Evolutionary conservation across 108 stramenopile species (phyloP).

Genomic region (Pseudonitzschia delicatissima): DNA sequence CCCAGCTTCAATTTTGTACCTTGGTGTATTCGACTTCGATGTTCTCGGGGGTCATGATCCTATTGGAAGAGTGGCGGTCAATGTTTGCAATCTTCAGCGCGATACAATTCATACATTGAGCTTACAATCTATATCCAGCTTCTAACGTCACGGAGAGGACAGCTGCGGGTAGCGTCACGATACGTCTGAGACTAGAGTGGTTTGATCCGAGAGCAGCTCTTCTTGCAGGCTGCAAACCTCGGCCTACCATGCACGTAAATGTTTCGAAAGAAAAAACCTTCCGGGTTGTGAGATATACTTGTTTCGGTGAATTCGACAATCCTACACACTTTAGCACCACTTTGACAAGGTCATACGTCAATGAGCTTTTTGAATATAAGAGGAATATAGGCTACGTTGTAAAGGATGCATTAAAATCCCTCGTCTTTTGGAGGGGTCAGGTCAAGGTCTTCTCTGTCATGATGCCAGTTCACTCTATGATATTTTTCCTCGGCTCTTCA

Average conservation of each 20-base stretch:
- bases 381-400: conserved; percentile 11
- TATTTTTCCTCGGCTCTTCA: conserved; percentile 46
- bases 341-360: conserved; percentile 61
- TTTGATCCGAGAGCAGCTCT: conserved; percentile 50
- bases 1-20: conserved; percentile 49
- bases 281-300: conserved; percentile 54
- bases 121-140: conserved; percentile 53
- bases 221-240: conserved; percentile 33
- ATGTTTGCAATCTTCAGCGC: conserved; percentile 49
- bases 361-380: conserved; percentile 66
- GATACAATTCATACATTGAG: conserved; percentile 56
- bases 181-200: conserved; percentile 57
- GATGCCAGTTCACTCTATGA: conserved; percentile 66
- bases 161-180: conserved; percentile 56
- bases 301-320: conserved; percentile 48
- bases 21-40: conserved; percentile 67
- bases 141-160: conserved; percentile 53
- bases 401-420: conserved; percentile 29
- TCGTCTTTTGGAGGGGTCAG: conserved; percentile 77
- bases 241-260: conserved; percentile 53
- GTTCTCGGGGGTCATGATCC: conserved; percentile 44
- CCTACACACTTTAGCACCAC: conserved; percentile 62
- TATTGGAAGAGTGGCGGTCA: conserved; percentile 57
- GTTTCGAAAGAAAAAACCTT: conserved; percentile 56
- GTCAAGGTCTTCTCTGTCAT: conserved; percentile 47